These are phyloP conservation scores for Nakazawaea anatomiae DNA, from an alignment of 805 yeast species.

Conservation along the genomic window DNA sequence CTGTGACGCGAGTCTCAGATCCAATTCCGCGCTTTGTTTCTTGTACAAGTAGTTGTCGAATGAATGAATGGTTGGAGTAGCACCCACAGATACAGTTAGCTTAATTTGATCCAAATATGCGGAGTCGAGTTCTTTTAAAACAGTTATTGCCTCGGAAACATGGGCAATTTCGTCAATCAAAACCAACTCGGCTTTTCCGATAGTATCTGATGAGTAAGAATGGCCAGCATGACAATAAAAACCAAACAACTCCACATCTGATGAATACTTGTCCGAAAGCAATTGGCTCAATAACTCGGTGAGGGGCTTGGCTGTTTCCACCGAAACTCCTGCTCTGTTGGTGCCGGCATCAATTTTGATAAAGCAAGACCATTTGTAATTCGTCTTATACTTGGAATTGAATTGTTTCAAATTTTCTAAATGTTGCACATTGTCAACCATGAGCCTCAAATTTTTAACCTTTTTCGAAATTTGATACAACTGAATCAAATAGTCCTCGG, in stretches of 20 bases:
- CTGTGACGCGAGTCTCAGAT: conserved; percentile 12
- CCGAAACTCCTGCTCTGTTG: conserved; percentile 56
- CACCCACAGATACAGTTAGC: conserved; percentile 65
- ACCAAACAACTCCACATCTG: conserved; percentile 47
- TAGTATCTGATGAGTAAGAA: conserved; percentile 47
- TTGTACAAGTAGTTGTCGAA: conserved; percentile 24
- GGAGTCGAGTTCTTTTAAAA: conserved; percentile 30
- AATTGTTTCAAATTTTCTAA: conserved; percentile 38
- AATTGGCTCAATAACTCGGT: conserved; percentile 27
- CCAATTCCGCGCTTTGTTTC: conserved; percentile 17
- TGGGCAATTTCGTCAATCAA: conserved; percentile 52
- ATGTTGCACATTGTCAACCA: conserved; percentile 60
- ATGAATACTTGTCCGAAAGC: conserved; percentile 17
- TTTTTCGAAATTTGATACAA: conserved; percentile 35
- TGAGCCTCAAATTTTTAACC: conserved; percentile 42
- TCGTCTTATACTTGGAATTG: conserved; percentile 13
- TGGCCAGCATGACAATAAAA: conserved; percentile 80
- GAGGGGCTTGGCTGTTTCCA: conserved; percentile 27
- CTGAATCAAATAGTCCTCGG: conserved; percentile 40
- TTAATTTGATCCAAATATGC: conserved; percentile 12
- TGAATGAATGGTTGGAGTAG: conserved; percentile 76
- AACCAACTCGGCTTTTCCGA: conserved; percentile 38
- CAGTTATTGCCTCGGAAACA: conserved; percentile 47
- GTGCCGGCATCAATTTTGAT: conserved; percentile 71
- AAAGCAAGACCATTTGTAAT: conserved; percentile 54